Evolutionary conservation across 768 basidiomycete species (phyloP), one percentile per base, ranked within the genome.

Genomic region (Auricularia sp.): DNA sequence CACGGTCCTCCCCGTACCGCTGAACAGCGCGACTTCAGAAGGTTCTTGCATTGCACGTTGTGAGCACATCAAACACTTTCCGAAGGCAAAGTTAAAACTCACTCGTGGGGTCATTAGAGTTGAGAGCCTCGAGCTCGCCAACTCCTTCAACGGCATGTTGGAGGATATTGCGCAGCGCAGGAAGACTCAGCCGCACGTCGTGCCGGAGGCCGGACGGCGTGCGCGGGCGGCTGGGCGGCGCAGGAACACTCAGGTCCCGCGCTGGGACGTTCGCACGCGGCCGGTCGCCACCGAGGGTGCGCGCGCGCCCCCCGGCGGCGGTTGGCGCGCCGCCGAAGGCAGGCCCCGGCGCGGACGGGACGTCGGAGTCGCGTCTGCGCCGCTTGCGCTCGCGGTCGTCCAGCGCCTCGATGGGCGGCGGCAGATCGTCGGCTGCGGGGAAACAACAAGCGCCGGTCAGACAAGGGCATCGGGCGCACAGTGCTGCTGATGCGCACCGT

Each of bases 21-120:
- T 82, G 63, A 83, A 75, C 65, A 85, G 85, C 5, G 82, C 75
- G 16, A 98, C 80, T 70, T 93, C 92, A 18, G 83, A 81, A 3
- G 81, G 78, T n/a, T 81, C 88, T 29, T 29, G 29, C 29, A 29
- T 29, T 86, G 64, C 7, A 35, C 39, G 29, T 43, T 64, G 39
- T 36, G 51, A 43, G 36, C 43, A 59, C 36, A 61, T 51, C n/a
- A 51, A 21, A 62, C 8, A 29, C 29, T 29, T 35, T 39, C 6
- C 34, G 35, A 59, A 39, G 16, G 36, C 36, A 34, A 3, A 44
- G 18, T 56, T 18, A 29, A 62, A 67, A 36, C 80, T 61, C 69
- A 85, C 87, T 82, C 61, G 78, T 59, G 0, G 67, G 81, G 51
- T 82, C 80, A 66, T 87, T 88, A 6, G 85, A 80, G 77, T 99